Evolutionary conservation across 2,329 filamentous ascomycete species (phyloP), one percentile per base, ranked within the genome.

Genomic region (Venturia oleaginea): DNA sequence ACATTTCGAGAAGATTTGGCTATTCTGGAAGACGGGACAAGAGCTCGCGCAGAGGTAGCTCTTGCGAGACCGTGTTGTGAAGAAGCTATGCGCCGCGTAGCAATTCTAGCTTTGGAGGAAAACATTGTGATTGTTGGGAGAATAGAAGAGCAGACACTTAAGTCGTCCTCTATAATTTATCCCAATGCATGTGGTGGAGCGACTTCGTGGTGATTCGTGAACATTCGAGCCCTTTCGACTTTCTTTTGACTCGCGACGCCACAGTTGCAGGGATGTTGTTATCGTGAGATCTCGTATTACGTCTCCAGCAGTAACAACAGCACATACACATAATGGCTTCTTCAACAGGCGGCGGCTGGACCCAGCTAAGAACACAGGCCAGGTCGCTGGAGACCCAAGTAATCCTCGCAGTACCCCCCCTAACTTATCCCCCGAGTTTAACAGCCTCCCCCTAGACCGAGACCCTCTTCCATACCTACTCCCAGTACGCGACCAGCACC

Each of bases 341-440:
- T 62, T 75, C 75, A 10, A 76, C 74, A 27, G 75, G 74, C 37
- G 75, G 73, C 46, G 75, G 92, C 78, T 99, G 94, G 94, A 88
- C 91, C 72, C 92, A 97, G 79, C 83, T 97, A 70, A 90, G 94
- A 71, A 92, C 97, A 75, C 93, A 97, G 78, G 91, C 92, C 67
- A 84, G 94, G 71, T 85, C 87, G 55, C 81, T 97, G 67, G 94
- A 99, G 77, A 91, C 88, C 67, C 93, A 97, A 84, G 93, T 96
- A 81, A 66, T 76, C 71, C 54, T 59, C 70, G 11, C 32, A 22
- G 2, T 7, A 11, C 15, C 17, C 38, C n/a, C 48, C 73, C 64
- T 57, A 67, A 19, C 38, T n/a, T 13, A 2, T 11, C 34, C 60
- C 27, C 30, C 61, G n/a, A 30, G 19, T 32, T 22, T 37, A n/a